phyloP scores from a whole-genome alignment of 2,329 filamentous ascomycete genomes.

The Epichloe uncinata region DNA sequence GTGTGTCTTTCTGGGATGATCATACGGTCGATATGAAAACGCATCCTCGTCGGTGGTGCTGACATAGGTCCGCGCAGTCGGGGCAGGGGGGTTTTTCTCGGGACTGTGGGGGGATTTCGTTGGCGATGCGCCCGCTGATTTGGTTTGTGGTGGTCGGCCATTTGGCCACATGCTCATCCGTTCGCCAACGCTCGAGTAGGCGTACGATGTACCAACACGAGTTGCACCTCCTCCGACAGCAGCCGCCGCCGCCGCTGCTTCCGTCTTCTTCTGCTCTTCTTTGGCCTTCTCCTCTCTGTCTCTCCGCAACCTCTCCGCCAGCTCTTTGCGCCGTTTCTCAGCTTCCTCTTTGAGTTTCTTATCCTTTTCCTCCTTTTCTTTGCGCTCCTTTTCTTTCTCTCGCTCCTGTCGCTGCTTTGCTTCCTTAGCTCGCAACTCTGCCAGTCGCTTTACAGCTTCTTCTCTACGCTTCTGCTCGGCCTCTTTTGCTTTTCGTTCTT shows the following conservation, averaged over 20 bases:
- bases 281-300: slow-evolving; percentile 19
- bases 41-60: slow-evolving; percentile 47
- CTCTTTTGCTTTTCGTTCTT: slow-evolving; percentile 47
- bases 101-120: slow-evolving; percentile 17
- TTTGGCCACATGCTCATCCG: slow-evolving; percentile 58
- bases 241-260: slow-evolving; percentile 20
- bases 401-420: slow-evolving; percentile 31
- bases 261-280: slow-evolving; percentile 29
- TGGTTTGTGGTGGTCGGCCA: slow-evolving; percentile 25
- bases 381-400: slow-evolving; percentile 25
- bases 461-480: slow-evolving; percentile 48
- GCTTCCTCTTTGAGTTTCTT: slow-evolving; percentile 23
- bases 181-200: slow-evolving; percentile 53
- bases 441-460: slow-evolving; percentile 37
- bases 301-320: slow-evolving; percentile 13
- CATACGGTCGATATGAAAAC: slow-evolving; percentile 67
- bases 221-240: slow-evolving; percentile 17
- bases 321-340: slow-evolving; percentile 17
- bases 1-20: slow-evolving; percentile 45
- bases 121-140: slow-evolving; percentile 17
- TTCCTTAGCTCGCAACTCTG: slow-evolving; percentile 43
- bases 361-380: slow-evolving; percentile 23
- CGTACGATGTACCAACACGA: slow-evolving; percentile 41
- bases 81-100: slow-evolving; percentile 30
- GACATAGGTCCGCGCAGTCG: slow-evolving; percentile 43